A percentile compares a stretch with the other conserved stretches of the same genome.
These are phyloP conservation scores for Meyerozyma sp. DNA, from an alignment of 1,139 yeast genomes.

Conservation along the genomic window DNA sequence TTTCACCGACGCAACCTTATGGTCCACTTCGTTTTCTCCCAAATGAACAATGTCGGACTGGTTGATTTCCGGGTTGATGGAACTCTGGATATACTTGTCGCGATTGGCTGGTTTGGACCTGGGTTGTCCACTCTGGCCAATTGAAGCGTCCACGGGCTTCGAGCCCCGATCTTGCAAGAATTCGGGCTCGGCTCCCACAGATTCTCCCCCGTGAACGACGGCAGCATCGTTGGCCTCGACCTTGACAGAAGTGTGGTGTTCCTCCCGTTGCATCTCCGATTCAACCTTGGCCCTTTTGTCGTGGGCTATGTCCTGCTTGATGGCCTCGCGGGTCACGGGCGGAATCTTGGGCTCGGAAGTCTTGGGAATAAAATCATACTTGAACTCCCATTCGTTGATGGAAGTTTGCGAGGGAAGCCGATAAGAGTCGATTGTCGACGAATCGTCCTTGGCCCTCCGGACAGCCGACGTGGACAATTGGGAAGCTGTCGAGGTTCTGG, in stretches of 20 bases:
- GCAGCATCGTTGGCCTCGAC: constrained; percentile 41
- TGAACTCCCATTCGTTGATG: constrained; percentile 47
- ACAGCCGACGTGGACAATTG: constrained; percentile 8
- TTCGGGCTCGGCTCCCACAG: constrained; percentile 35
- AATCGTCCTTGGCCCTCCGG: constrained; percentile 35
- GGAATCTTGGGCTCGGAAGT: constrained; percentile 45
- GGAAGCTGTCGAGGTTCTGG: background rate
- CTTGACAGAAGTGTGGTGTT: constrained; percentile 33
- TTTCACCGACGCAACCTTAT: constrained; percentile 27
- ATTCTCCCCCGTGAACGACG: constrained; percentile 43
- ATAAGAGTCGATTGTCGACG: constrained; percentile 41
- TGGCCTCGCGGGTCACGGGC: constrained; percentile 47
- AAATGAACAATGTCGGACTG: constrained; percentile 32
- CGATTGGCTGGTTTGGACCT: constrained; percentile 32
- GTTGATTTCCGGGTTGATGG: constrained; percentile 40
- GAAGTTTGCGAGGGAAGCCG: constrained; percentile 44
- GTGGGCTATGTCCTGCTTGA: constrained; percentile 43
- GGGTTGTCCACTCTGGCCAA: constrained; percentile 10
- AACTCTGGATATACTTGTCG: constrained; percentile 38
- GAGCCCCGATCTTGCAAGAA: constrained; percentile 33
- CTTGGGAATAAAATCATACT: constrained; percentile 45
- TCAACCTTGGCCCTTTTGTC: constrained; percentile 38
- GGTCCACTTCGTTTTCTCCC: constrained; percentile 34
- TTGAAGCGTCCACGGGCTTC: constrained; percentile 19
- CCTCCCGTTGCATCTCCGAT: constrained; percentile 34